Percentiles rank a stretch among this genome's conserved stretches.
These are phyloP conservation scores for Mimosa pudica DNA, from an alignment of 306 rosid genomes.

Conservation along the genomic window DNA sequence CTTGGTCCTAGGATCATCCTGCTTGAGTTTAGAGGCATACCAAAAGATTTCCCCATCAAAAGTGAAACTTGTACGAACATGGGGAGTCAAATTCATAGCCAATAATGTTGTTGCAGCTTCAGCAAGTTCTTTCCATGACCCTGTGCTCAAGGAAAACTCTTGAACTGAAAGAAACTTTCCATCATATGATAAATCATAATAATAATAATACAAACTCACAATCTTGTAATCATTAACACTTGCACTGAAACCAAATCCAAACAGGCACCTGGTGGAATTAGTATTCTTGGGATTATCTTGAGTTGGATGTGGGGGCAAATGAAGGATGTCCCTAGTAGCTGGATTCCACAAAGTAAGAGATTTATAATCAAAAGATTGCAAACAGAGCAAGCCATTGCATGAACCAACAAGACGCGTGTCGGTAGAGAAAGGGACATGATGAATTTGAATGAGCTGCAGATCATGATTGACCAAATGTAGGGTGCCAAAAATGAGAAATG, in stretches of 20 bases:
- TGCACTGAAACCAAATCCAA: neutral
- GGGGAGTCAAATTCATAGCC: neutral
- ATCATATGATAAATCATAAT: neutral
- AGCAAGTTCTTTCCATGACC: neutral
- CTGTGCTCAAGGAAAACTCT: neutral
- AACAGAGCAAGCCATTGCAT: neutral
- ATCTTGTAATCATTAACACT: neutral
- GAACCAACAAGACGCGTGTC: neutral
- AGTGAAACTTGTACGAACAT: neutral
- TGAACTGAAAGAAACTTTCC: fast-evolving
- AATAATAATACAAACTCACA: neutral
- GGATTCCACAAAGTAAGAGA: neutral
- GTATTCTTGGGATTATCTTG: no score
- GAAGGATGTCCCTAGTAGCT: neutral
- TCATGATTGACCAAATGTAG: no score
- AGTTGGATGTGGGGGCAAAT: no score
- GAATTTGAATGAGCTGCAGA: neutral
- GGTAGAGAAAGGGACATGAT: no score
- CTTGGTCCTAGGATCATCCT: no score
- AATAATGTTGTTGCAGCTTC: neutral
- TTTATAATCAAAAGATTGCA: no score
- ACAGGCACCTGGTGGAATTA: no score
- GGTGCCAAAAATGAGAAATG: neutral
- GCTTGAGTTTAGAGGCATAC: neutral
- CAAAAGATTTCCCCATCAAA: neutral